Base-by-base conservation (phyloP, 75 land plant species). In the Pseudotsuga menziesii region DNA sequence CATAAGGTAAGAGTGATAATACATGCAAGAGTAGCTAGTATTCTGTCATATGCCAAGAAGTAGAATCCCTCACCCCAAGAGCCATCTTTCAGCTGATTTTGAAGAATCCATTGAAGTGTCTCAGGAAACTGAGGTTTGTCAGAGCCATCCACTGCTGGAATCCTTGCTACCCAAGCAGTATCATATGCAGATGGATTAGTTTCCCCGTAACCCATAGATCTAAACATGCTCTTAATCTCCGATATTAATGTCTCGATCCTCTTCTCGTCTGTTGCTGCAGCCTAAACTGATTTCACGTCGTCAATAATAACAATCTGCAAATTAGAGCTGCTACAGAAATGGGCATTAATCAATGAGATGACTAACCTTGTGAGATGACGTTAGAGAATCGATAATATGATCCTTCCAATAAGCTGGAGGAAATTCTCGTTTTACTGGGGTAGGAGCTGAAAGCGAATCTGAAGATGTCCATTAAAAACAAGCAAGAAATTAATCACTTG, bases 1-100 rank as follows among this genome's bases (percentile, higher is more conserved):
- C 87, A 85, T 5, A 58, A 74, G 56, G 62, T 80, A 62, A 85
- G 76, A 32, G 87, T 82, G 20, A 78, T 48, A 48, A 79, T 73
- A 70, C 89, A 88, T 14, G 89, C 89, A 29, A 88, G 77, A 9
- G 89, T 86, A 25, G 61, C 64, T 69, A 73, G 73, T 29, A 80
- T 58, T 5, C 89, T 82, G 35, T 88, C 89, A 71, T 79, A 83
- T 3, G 80, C 66, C 15, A 74, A 76, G 62, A 88, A 88, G 19
- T 78, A 25, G 56, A 60, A n/a, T 15, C 35, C 26, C 35, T 81
- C 87, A 17, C 88, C 89, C 89, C 89, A 87, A 19, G 89, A 87
- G 19, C 89, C 89, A 77, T 85, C 88, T 1, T 75, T 77, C 56
- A 85, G 83, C 82, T 87, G 89, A 76, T 87, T 86, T 23, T 82